Percentiles rank a stretch among this genome's conserved stretches.
These are phyloP conservation scores for Lentinula sp. DNA, from an alignment of 768 basidiomycete species.

Conservation along the genomic window DNA sequence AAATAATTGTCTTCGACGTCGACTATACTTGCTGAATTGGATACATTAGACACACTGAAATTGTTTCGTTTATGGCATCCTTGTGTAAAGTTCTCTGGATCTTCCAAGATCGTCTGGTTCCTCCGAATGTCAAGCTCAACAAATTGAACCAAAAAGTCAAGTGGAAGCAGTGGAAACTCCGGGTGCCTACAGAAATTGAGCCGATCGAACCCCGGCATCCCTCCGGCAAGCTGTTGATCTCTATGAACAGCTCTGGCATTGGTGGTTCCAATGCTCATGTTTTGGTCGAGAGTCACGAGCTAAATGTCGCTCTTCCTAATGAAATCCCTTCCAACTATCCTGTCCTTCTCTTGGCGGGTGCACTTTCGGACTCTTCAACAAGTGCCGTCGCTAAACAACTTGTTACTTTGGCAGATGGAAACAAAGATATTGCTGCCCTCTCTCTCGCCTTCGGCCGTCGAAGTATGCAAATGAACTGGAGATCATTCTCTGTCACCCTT, in stretches of 20 bases:
- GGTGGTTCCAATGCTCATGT: conserved; percentile 38
- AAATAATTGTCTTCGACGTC: conserved; percentile 11
- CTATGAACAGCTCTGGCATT: conserved; percentile 38
- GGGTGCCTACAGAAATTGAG: conserved; percentile 24
- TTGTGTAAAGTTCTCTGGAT: conserved; percentile 37
- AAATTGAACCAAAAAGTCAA: conserved; percentile 28
- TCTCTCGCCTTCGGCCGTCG: conserved; percentile 25
- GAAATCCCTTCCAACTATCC: conserved; percentile 9
- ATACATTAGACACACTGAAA: conserved; percentile 35
- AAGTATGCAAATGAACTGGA: conserved; percentile 25
- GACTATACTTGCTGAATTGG: conserved; percentile 34
- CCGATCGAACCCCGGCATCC: conserved; percentile 22
- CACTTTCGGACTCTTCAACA: conserved; percentile 28
- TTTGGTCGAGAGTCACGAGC: conserved; percentile 28
- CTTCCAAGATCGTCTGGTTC: conserved; percentile 26
- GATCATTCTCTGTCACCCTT: conserved; percentile 18
- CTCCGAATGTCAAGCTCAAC: conserved; percentile 33
- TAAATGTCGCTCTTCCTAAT: conserved; percentile 28
- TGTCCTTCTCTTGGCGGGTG: conserved; percentile 26
- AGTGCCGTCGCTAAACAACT: conserved; percentile 8
- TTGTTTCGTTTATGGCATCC: conserved; percentile 37
- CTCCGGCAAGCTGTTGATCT: conserved; percentile 24
- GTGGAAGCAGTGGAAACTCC: conserved; percentile 31
- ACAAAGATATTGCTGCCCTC: neutral
- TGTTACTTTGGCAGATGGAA: neutral